Conservation (phyloP, 2,329 filamentous ascomycete species). For the Epichloe sp. region DNA sequence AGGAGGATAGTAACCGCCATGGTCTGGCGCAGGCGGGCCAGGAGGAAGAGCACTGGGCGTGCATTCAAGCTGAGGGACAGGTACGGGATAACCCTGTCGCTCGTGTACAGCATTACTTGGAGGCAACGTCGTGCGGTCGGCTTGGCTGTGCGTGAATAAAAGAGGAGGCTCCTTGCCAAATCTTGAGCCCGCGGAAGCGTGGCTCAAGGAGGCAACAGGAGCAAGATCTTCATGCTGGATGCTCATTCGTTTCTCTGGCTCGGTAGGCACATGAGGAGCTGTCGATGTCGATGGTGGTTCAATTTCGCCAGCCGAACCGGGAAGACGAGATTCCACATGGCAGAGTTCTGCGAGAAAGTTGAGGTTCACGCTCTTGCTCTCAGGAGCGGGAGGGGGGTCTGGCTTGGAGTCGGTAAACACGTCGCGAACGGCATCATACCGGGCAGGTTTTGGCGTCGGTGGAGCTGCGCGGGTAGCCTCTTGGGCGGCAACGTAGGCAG, state of each 20-base stretch:
- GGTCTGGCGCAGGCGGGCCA: constrained; percentile 8
- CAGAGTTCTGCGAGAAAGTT: constrained; percentile 23
- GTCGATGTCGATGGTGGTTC: neutral
- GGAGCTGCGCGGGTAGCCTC: constrained; percentile 14
- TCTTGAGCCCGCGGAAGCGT: constrained; percentile 13
- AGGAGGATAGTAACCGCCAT: constrained; percentile 15
- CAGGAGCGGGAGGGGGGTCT: constrained; percentile 13
- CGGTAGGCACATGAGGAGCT: neutral
- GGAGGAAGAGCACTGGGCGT: constrained; percentile 12
- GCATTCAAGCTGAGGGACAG: neutral
- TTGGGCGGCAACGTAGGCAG: constrained; percentile 18
- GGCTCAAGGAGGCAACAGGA: constrained; percentile 10
- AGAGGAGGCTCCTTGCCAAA: constrained; percentile 14
- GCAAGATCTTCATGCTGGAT: constrained; percentile 14
- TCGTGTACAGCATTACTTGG: constrained; percentile 12
- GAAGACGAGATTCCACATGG: constrained; percentile 17
- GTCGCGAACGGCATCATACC: constrained; percentile 27
- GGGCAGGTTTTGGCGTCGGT: constrained; percentile 18
- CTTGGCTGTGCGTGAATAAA: constrained; percentile 10
- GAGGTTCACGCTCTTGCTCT: constrained; percentile 15
- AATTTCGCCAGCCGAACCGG: constrained; percentile 8
- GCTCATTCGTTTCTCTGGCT: constrained; percentile 8
- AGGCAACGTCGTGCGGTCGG: constrained; percentile 11
- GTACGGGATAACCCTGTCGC: constrained; percentile 6
- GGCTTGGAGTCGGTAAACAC: constrained; percentile 27